These are phyloP conservation scores for Aegilops longissima DNA, from an alignment of 176 grass and related monocot genomes.

Conservation along the genomic window DNA sequence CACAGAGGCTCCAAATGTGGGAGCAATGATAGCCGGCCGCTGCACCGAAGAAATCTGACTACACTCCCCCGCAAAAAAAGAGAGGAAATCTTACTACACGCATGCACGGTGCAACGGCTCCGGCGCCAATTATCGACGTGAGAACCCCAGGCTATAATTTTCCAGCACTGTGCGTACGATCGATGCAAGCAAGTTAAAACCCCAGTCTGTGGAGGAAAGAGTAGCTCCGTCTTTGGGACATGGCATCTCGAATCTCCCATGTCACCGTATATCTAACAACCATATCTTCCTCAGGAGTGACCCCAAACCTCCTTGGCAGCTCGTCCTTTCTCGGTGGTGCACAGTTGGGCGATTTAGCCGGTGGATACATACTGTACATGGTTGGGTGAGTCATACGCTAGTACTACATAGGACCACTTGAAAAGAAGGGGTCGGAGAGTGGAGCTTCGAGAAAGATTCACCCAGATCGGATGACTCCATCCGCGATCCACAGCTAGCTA, in stretches of 20 bases:
- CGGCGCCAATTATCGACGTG: background rate
- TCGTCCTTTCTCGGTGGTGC: background rate
- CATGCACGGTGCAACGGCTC: background rate
- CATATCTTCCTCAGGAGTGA: slow-evolving; percentile 24
- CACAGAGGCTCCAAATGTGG: background rate
- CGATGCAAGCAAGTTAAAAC: background rate
- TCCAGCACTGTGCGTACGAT: background rate
- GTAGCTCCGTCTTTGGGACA: slow-evolving; percentile 26
- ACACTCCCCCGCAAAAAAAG: no score
- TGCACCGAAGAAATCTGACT: background rate
- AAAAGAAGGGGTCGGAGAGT: background rate
- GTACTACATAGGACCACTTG: slow-evolving; percentile 5
- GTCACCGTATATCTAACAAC: slow-evolving; percentile 48
- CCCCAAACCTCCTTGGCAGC: background rate
- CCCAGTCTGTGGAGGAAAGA: background rate
- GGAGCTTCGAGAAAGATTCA: slow-evolving; percentile 43
- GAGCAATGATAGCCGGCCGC: background rate
- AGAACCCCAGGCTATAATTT: background rate
- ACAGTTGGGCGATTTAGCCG: slow-evolving; percentile 29
- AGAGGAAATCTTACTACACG: background rate
- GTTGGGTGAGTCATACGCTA: background rate
- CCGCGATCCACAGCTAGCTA: slow-evolving; percentile 31
- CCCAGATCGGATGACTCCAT: slow-evolving; percentile 36
- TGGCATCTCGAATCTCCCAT: slow-evolving; percentile 19
- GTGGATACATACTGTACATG: background rate